Base-by-base conservation (phyloP, 2,329 filamentous ascomycete species). In the Aspergillus sp. region DNA sequence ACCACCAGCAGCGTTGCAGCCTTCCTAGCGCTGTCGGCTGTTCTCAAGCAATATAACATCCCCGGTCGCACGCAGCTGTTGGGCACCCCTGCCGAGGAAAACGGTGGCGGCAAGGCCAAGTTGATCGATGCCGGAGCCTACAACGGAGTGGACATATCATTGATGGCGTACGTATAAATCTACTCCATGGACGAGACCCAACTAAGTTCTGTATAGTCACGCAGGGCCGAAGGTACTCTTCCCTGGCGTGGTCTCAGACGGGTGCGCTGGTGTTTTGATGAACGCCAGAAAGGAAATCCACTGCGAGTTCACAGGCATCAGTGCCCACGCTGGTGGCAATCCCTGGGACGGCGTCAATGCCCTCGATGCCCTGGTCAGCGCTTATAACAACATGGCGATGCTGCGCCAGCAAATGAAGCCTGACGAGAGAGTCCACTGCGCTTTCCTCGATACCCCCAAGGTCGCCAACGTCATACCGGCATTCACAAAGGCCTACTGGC, bases 311-410 rank as follows among this genome's bases (percentile, higher is more conserved):
- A 68, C 64, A 1, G 85, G 84, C 1, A 78, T 77, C 50, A 80
- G 80, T 55, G 82, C 84, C 0, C 84, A 86, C 61, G 83, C 83
- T 0, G 83, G 80, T 0, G 79, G 79, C 3, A 79, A 74, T n/a
- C 84, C 83, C 0, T 86, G 83, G 83, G 74, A 83, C 5, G 84
- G 84, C 0, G 76, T 82, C 62, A 86, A 87, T 64, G 84, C 84
- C 0, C 76, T 86, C 0, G 84, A 87, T 62, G 83, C 83, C 0
- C 64, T 84, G 20, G 73, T 86, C 2, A 73, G 76, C 0, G 78
- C 74, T 0, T 78, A 78, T 57, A 72, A 71, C 44, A 73, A 72
- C 43, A 67, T 86, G 4, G 78, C 80, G 0, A 74, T 82, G 0
- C 72, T 86, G 5, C 78, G 84, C 1, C 83, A 86, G 66, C 84